Base-by-base conservation (phyloP, 169 alveolate species). In the Miamiensis avidus region DNA sequence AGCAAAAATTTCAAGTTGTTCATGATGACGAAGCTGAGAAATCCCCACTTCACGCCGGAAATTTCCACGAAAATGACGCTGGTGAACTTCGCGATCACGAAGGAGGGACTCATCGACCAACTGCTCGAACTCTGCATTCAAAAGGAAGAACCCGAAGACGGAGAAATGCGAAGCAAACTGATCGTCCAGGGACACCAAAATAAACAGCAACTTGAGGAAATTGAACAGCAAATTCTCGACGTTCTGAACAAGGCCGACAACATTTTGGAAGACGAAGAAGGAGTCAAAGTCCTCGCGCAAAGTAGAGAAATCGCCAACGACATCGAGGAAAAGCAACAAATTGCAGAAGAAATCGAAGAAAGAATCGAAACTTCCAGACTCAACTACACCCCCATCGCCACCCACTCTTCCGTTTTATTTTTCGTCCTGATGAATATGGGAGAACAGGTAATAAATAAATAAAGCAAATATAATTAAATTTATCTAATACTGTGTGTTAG, bases 21-120 rank as follows among this genome's bases (percentile, higher is more conserved):
- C 83, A 86, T 96, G 84, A 91, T 96, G 6, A 93, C 97, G 32
- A 94, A 93, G 65, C 87, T 93, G n/a, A 91, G 96, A 34, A 96
- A 94, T 81, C 98, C 98, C 26, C 98, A 96, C 88, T 95, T 92
- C 82, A 84, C 95, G 20, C 98, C 98, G 29, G 97, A 96, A 89
- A 85, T 93, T 33, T 92, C 95, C 6, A 95, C 96, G 25, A 95
- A 96, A 87, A 97, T 95, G 6, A 95, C 98, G 11, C 90, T 96
- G 16, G 91, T 96, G 1, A 95, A 96, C 84, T 96, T 96, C 87
- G 93, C 94, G 81, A 96, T 96, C 31, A 96, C 98, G n/a, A 91
- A 93, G 75, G 97, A 95, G 85, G 98, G 97, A 20, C 90, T 96
- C 1, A 91, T 91, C 82, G 98, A 96, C 72, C 92, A 96, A 76